Conservation (phyloP, 2,329 filamentous ascomycete genomes). For the Gnomoniopsis smithogilvyi region DNA sequence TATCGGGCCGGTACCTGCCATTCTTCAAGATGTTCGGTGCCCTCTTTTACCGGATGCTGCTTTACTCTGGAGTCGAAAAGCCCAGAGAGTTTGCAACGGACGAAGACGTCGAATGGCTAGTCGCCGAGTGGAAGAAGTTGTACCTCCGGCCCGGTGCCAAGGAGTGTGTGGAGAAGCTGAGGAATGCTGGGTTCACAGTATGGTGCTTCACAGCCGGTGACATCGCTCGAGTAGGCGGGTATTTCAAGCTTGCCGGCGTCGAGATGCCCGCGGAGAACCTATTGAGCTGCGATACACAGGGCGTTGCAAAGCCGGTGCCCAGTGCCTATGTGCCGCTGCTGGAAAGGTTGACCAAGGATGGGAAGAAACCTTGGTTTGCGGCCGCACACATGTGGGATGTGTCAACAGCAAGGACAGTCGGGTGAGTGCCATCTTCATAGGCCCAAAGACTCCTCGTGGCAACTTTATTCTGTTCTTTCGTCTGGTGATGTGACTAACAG, state of each 20-base stretch:
- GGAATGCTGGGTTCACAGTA: slow-evolving; percentile 43
- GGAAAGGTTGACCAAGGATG: slow-evolving; percentile 26
- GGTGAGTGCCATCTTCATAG: slow-evolving; percentile 22
- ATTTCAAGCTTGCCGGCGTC: slow-evolving; percentile 43
- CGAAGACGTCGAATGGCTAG: slow-evolving; percentile 34
- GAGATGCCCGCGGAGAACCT: slow-evolving; percentile 46
- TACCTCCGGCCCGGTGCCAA: slow-evolving; percentile 32
- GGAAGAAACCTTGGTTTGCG: slow-evolving; percentile 42
- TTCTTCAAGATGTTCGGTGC: slow-evolving; percentile 36
- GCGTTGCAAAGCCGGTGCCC: slow-evolving; percentile 46
- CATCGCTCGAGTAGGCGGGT: slow-evolving; percentile 42
- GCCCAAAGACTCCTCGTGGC: background rate
- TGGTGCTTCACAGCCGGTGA: slow-evolving; percentile 52
- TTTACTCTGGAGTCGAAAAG: slow-evolving; percentile 35
- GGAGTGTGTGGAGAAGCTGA: slow-evolving; percentile 37
- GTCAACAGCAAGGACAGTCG: slow-evolving; percentile 43
- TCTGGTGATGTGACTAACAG: too few relatives aligned
- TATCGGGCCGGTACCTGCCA: slow-evolving; percentile 36
- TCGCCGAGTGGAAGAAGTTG: slow-evolving; percentile 31
- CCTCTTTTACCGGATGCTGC: slow-evolving; percentile 42
- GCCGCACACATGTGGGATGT: slow-evolving; percentile 58
- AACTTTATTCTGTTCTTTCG: background rate
- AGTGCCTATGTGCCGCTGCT: slow-evolving; percentile 41
- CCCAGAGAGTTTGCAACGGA: slow-evolving; percentile 36
- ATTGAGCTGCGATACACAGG: slow-evolving; percentile 42